A percentile compares a stretch with the other conserved stretches of the same genome.
These are phyloP conservation scores for Vanderwaltozyma verrucispora DNA, from an alignment of 805 yeast species.

Conservation along the genomic window DNA sequence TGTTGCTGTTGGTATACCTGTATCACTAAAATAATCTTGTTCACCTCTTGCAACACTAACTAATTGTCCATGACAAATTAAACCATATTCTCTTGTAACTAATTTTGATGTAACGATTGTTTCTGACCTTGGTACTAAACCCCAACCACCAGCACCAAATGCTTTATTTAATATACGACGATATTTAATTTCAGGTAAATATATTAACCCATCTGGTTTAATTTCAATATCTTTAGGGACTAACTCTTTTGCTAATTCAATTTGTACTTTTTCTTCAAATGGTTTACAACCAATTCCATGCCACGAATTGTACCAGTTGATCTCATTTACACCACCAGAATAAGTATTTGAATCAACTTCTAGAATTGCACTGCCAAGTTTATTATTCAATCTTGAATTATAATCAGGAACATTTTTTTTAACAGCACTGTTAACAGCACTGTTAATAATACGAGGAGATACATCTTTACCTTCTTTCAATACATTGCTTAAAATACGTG, in stretches of 20 bases:
- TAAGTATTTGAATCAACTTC: background rate
- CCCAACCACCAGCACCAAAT: conserved; percentile 99
- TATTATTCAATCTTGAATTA: too few relatives aligned
- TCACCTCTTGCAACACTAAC: conserved; percentile 94
- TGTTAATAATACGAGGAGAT: too few relatives aligned
- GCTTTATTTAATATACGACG: conserved; percentile 81
- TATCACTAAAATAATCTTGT: conserved; percentile 80
- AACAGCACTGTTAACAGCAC: background rate
- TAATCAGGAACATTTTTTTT: too few relatives aligned
- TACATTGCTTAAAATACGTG: too few relatives aligned
- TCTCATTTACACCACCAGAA: conserved; percentile 3
- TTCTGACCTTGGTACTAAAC: conserved; percentile 86
- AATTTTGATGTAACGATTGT: conserved; percentile 63
- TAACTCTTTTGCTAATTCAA: conserved; percentile 53
- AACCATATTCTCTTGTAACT: conserved; percentile 83
- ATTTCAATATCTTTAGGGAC: conserved; percentile 72
- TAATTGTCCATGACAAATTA: conserved; percentile 77
- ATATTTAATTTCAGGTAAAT: conserved; percentile 91
- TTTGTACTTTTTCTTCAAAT: conserved; percentile 50
- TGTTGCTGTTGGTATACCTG: conserved; percentile 86
- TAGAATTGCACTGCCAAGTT: background rate
- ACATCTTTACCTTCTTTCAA: too few relatives aligned
- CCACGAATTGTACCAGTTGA: conserved; percentile 81
- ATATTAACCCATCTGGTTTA: conserved; percentile 89
- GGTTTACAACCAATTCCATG: conserved; percentile 78